A percentile compares a stretch with the other conserved stretches of the same genome.
These are phyloP conservation scores for Micractinium conductrix DNA, from an alignment of 139 green algal species.

Conservation along the genomic window DNA sequence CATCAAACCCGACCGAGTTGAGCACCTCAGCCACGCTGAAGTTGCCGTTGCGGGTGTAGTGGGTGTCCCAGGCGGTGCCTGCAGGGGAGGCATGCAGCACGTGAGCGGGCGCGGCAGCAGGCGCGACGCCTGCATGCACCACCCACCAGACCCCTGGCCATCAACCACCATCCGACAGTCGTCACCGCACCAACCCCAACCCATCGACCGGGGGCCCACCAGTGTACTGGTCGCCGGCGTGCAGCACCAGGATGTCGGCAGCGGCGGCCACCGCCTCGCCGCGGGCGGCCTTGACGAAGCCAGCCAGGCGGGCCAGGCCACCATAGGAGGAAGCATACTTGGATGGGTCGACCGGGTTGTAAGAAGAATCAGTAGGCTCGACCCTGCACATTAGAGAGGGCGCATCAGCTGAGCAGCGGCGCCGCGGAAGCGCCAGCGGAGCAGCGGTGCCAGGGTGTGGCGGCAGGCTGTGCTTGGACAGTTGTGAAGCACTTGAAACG, in stretches of 20 bases:
- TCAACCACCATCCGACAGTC: too few relatives aligned
- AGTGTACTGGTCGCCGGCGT: constrained; percentile 15
- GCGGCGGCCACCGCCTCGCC: background rate
- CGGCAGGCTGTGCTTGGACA: too few relatives aligned
- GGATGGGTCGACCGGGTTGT: background rate
- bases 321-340: background rate
- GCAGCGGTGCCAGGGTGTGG: too few relatives aligned
- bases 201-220: too few relatives aligned
- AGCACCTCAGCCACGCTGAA: background rate
- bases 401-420: too few relatives aligned
- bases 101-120: too few relatives aligned
- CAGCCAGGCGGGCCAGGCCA: background rate
- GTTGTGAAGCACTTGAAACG: too few relatives aligned
- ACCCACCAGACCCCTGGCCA: too few relatives aligned
- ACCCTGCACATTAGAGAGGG: background rate
- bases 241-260: constrained; percentile 1
- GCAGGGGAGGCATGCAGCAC: too few relatives aligned
- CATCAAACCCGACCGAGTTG: constrained; percentile 6
- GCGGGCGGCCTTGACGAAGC: background rate
- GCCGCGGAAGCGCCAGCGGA: too few relatives aligned
- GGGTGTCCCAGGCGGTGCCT: background rate
- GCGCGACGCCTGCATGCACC: too few relatives aligned
- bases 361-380: background rate
- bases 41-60: background rate
- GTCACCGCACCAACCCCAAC: too few relatives aligned